phyloP scores from a whole-genome alignment of 192 early-diverging fungal genomes.

The Allomyces arbusculus region DNA sequence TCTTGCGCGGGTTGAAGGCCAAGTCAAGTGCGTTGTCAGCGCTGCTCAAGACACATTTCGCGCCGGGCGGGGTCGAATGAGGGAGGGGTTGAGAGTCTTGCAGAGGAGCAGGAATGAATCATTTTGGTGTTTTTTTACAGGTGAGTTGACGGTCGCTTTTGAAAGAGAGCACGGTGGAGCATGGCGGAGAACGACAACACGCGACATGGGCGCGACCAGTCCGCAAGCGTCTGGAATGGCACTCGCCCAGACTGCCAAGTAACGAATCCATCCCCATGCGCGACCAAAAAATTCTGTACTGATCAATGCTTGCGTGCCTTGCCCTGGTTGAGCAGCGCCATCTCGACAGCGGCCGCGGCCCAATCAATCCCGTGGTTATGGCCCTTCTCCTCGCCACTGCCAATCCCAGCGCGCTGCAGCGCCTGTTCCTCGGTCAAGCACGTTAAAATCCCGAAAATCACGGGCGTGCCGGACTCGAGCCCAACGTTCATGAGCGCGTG shows the following conservation, averaged over 20 bases:
- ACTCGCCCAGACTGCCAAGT: neutral
- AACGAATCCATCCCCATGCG: neutral
- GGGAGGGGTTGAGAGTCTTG: neutral
- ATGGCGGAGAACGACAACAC: neutral
- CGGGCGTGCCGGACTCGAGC: constrained; percentile 64
- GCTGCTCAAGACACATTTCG: neutral
- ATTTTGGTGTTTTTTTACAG: no score
- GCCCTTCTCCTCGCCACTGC: constrained; percentile 24
- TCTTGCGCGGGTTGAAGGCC: no score
- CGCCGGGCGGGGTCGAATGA: neutral
- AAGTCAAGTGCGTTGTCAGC: neutral
- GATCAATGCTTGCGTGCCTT: no score
- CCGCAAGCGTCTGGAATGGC: no score
- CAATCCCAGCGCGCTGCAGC: constrained; percentile 52
- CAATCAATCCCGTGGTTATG: constrained; percentile 97
- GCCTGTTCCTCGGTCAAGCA: constrained; percentile 90
- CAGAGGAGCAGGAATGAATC: neutral
- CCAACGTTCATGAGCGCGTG: constrained; percentile 94
- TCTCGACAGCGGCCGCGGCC: constrained; percentile 89
- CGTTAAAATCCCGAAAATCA: constrained; percentile 91
- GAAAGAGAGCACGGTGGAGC: no score
- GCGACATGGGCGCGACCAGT: neutral
- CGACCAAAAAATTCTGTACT: neutral
- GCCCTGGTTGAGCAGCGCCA: constrained; percentile 43
- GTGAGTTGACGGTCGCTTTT: no score